These are phyloP conservation scores for Mycena latifolia DNA, from an alignment of 768 basidiomycete genomes.

Conservation along the genomic window DNA sequence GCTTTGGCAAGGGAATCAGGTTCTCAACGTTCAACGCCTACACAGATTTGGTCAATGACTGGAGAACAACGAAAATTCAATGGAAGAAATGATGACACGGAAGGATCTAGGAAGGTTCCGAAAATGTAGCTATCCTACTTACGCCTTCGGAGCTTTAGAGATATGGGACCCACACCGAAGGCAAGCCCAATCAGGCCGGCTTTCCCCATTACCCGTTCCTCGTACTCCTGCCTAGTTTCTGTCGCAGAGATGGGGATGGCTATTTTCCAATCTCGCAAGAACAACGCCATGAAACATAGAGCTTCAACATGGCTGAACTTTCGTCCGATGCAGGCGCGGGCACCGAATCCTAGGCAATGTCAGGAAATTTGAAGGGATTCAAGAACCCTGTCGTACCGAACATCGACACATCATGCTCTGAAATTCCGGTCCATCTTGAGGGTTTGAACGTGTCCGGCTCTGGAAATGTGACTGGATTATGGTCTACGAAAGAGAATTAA, in stretches of 20 bases:
- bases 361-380: neutral
- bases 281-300: conserved; percentile 13
- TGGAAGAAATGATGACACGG: no score
- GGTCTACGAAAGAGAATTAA: neutral
- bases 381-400: neutral
- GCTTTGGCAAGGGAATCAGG: no score
- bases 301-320: conserved; percentile 19
- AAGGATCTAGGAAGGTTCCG: neutral
- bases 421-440: neutral
- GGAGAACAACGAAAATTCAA: no score
- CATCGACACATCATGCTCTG: conserved; percentile 15
- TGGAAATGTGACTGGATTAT: conserved; percentile 5
- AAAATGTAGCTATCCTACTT: neutral
- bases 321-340: conserved; percentile 18
- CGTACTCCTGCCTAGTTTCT: conserved; percentile 1
- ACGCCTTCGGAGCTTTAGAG: conserved; percentile 1
- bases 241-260: neutral
- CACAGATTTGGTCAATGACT: no score
- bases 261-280: conserved; percentile 21
- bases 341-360: conserved; percentile 8
- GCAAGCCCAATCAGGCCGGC: conserved; percentile 7
- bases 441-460: conserved; percentile 9
- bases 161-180: neutral
- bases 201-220: conserved; percentile 18
- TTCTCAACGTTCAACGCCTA: no score